Percentiles rank a stretch among this genome's conserved stretches.
phyloP scores from a whole-genome alignment of 805 yeast species.

The Wickerhamomyces subpelliculosus region DNA sequence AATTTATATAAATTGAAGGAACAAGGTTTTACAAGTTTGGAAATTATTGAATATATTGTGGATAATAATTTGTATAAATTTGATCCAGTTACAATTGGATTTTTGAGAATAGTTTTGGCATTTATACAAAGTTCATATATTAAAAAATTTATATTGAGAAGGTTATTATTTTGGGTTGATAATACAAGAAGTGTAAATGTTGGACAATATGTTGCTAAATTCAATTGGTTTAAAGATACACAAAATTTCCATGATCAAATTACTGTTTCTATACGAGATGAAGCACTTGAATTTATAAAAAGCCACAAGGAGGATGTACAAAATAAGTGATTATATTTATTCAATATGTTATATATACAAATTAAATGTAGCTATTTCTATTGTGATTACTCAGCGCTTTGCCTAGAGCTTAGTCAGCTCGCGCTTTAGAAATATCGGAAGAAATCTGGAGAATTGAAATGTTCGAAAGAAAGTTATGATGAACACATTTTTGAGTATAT shows the following conservation, averaged over 20 bases:
- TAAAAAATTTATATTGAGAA: slow-evolving; percentile 3
- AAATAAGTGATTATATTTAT: no score
- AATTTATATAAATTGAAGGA: no score
- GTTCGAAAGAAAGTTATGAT: no score
- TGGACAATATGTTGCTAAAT: neutral
- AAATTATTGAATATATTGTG: neutral
- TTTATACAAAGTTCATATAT: slow-evolving; percentile 5
- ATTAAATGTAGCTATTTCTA: no score
- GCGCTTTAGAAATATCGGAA: no score
- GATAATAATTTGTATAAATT: neutral
- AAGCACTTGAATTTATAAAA: neutral
- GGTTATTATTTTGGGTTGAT: slow-evolving; percentile 7
- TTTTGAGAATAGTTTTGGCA: neutral
- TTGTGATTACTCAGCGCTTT: neutral
- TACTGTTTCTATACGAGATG: neutral
- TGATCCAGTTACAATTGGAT: neutral
- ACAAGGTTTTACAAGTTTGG: no score
- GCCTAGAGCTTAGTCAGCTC: neutral
- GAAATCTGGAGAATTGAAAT: no score
- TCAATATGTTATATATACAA: no score
- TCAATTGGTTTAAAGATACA: neutral
- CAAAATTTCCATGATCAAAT: neutral
- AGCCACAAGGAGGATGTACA: no score
- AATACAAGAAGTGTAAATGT: no score
- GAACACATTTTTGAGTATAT: no score